Evolutionary conservation across 2,329 filamentous ascomycete species (phyloP).

Genomic region (Dactylellina leptospora): DNA sequence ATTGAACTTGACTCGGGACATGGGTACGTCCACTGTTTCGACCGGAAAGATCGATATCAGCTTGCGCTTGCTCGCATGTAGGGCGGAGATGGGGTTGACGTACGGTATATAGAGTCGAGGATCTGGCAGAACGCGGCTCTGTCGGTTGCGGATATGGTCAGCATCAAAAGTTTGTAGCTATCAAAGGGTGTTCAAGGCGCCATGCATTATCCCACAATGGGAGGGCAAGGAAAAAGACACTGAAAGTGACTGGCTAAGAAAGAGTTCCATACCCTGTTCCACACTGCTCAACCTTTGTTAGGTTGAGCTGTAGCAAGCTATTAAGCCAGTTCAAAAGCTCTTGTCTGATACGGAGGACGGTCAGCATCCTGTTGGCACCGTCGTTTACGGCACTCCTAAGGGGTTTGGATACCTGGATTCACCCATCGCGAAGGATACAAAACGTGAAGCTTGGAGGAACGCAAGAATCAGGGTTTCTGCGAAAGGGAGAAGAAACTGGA

Average conservation of each 20-base stretch:
- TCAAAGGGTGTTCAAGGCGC: slow-evolving; percentile 13
- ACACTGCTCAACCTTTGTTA: slow-evolving; percentile 98
- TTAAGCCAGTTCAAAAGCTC: slow-evolving; percentile 97
- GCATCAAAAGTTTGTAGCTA: neutral
- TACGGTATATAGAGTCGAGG: slow-evolving; percentile 95
- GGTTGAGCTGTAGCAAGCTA: slow-evolving; percentile 95
- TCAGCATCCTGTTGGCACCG: neutral
- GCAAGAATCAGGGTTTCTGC: neutral
- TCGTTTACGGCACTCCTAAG: neutral
- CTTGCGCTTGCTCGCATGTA: no score
- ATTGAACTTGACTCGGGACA: slow-evolving; percentile 97
- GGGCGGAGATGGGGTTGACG: no score
- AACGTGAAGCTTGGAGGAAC: neutral
- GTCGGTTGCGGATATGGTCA: slow-evolving; percentile 41
- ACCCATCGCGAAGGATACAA: slow-evolving; percentile 29
- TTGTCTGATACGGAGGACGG: slow-evolving; percentile 71
- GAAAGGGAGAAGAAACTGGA: no score
- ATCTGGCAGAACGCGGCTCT: slow-evolving; percentile 96
- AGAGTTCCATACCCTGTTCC: slow-evolving; percentile 82
- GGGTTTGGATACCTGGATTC: slow-evolving; percentile 28
- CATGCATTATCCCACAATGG: no score
- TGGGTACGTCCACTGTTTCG: slow-evolving; percentile 80
- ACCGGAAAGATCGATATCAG: neutral
- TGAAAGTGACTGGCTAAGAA: neutral
- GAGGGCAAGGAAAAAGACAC: no score